Evolutionary conservation across 2,329 filamentous ascomycete genomes (phyloP), one percentile per base, ranked within the genome.

Genomic region (Albifimbria verrucaria): DNA sequence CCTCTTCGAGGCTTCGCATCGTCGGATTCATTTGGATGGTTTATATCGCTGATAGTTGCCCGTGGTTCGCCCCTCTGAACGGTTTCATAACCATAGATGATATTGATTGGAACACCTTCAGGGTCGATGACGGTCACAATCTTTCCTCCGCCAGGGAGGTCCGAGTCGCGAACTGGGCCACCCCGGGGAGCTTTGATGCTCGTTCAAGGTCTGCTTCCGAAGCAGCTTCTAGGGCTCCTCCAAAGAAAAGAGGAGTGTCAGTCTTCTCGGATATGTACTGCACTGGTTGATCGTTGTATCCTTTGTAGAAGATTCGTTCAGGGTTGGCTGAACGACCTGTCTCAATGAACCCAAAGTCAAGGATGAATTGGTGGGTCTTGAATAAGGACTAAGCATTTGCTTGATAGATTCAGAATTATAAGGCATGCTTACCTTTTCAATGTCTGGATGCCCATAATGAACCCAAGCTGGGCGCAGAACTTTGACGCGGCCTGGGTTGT

Each of bases 1-100:
- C 68, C 62, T 55, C 23, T 23, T 43, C 15, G 3, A 4, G 41
- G 23, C 39, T 39, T 39, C 11, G 32, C 32, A 15, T 17, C n/a
- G 23, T 17, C 18, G n/a, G 15, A 36, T 39, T 50, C 49, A 44
- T 24, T 50, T 32, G 42, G 52, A 53, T 9, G 43, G 43, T 36
- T 54, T 52, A 11, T 45, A 49, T 6, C 51, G 25, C 47, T 51
- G 9, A 24, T 21, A 45, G 20, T 21, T 18, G 20, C n/a, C 7
- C n/a, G 42, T 15, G 20, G n/a, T 22, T 45, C 9, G 42, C 42
- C 42, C 22, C 42, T 21, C n/a, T 45, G 7, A 3, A 45, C 18
- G 5, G 7, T 21, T 21, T 45, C n/a, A 26, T 43, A 44, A n/a
- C 48, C 42, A 18, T 28, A 54, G 23, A 45, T 22, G 20, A 50